A percentile compares a stretch with the other conserved stretches of the same genome.
phyloP scores from a whole-genome alignment of 1,284 basidiomycete species.

The Golubevia pallescens region DNA sequence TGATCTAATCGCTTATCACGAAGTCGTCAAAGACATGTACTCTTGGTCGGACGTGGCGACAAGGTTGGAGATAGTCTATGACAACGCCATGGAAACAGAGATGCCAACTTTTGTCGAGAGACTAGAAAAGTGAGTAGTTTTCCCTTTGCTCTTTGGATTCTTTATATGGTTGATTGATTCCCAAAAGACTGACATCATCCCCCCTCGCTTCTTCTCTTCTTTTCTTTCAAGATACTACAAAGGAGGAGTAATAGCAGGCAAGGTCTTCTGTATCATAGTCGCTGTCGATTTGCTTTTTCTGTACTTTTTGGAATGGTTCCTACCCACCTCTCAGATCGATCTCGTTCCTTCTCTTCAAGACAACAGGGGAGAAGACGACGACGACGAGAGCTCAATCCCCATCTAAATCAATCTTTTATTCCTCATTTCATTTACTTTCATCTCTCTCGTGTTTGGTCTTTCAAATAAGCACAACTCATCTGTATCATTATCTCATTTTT shows the following conservation, averaged over 20 bases:
- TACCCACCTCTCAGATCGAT: slow-evolving; percentile 75
- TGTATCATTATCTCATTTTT: too few relatives aligned
- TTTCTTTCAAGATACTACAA: slow-evolving; percentile 70
- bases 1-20: slow-evolving; percentile 79
- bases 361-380: too few relatives aligned
- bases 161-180: slow-evolving; percentile 6
- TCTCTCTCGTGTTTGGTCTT: too few relatives aligned
- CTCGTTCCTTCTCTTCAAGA: too few relatives aligned
- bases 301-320: slow-evolving; percentile 76
- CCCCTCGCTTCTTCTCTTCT: slow-evolving; percentile 1
- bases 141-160: slow-evolving; percentile 2
- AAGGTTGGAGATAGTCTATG: slow-evolving; percentile 84
- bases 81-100: slow-evolving; percentile 71
- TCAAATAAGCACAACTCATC: too few relatives aligned
- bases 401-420: too few relatives aligned
- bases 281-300: slow-evolving; percentile 82
- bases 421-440: too few relatives aligned
- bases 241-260: slow-evolving; percentile 76
- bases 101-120: slow-evolving; percentile 75
- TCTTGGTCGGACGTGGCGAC: slow-evolving; percentile 81
- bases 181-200: not conserved
- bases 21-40: slow-evolving; percentile 81
- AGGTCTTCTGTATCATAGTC: slow-evolving; percentile 79
- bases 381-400: too few relatives aligned
- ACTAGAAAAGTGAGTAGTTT: slow-evolving; percentile 66